These are phyloP conservation scores for Tricholoma terreum DNA, from an alignment of 768 basidiomycete genomes.

Conservation along the genomic window DNA sequence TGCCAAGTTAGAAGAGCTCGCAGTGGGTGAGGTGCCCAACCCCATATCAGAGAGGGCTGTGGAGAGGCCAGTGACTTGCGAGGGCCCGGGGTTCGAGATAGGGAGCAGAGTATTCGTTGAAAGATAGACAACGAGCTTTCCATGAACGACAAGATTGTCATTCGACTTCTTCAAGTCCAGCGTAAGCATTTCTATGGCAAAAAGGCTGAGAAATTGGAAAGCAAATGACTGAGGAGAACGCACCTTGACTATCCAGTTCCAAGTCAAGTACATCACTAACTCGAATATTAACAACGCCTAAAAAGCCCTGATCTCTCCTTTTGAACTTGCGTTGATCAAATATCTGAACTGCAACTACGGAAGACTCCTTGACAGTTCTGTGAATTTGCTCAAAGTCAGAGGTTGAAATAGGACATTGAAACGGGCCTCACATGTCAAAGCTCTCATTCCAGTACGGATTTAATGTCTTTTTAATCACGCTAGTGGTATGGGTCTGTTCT, in stretches of 20 bases:
- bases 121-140: conserved; percentile 94
- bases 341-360: conserved; percentile 95
- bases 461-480: conserved; percentile 93
- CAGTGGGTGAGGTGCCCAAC: conserved; percentile 55
- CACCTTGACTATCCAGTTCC: conserved; percentile 91
- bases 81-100: conserved; percentile 80
- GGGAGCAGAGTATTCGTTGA: conserved; percentile 88
- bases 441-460: conserved; percentile 98
- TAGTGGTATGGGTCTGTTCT: conserved; percentile 95
- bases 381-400: conserved; percentile 4
- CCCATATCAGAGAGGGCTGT: conserved; percentile 60
- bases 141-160: conserved; percentile 96
- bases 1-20: conserved; percentile 54
- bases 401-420: neutral
- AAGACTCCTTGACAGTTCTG: conserved; percentile 96
- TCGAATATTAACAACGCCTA: conserved; percentile 94
- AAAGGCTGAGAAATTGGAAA: conserved; percentile 3
- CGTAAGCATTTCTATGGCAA: conserved; percentile 88
- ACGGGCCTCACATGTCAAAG: conserved; percentile 82
- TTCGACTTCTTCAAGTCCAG: conserved; percentile 98
- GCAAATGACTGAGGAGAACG: conserved; percentile 23
- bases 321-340: conserved; percentile 99
- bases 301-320: conserved; percentile 94
- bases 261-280: conserved; percentile 90
- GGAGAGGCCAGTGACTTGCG: conserved; percentile 59